A percentile compares a stretch with the other conserved stretches of the same genome.
phyloP scores from a whole-genome alignment of 495 filamentous ascomycete species.

The Lentithecium fluviatile region DNA sequence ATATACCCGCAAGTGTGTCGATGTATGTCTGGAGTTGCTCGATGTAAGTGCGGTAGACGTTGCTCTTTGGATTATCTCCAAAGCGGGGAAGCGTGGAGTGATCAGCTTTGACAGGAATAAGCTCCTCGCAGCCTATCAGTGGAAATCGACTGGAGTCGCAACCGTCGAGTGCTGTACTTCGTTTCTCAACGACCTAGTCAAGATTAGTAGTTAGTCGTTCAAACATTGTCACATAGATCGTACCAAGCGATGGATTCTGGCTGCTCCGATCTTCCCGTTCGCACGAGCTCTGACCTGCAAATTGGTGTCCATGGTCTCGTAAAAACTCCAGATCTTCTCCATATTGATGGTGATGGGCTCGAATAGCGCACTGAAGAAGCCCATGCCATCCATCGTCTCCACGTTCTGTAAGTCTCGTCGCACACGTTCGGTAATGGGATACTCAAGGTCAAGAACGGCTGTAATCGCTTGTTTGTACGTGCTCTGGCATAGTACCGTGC shows the following conservation, averaged over 20 bases:
- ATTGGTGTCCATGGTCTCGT: slow-evolving; percentile 1
- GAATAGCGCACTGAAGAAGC: slow-evolving; percentile 5
- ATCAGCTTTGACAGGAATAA: background rate
- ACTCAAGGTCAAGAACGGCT: background rate
- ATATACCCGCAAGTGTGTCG: background rate
- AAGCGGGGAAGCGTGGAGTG: slow-evolving; percentile 8
- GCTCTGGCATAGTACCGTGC: slow-evolving; percentile 9
- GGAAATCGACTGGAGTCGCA: background rate
- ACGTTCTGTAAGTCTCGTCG: slow-evolving; percentile 2
- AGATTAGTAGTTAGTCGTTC: background rate
- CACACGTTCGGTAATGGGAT: slow-evolving; percentile 1
- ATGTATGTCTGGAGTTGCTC: background rate
- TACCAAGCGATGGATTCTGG: background rate
- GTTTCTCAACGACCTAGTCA: slow-evolving; percentile 7
- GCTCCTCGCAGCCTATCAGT: slow-evolving; percentile 6
- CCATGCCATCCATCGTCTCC: slow-evolving; percentile 6
- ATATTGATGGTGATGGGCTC: slow-evolving; percentile 8
- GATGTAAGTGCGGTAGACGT: slow-evolving; percentile 1
- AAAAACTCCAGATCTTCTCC: slow-evolving; percentile 19
- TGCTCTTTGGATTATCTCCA: slow-evolving; percentile 1
- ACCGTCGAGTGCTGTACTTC: background rate
- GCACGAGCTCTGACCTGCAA: background rate
- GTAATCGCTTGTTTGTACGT: background rate
- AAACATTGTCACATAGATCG: background rate
- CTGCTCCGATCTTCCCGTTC: background rate